These are phyloP conservation scores for Triticum monococcum DNA, from an alignment of 176 grass and related monocot genomes.

Conservation along the genomic window DNA sequence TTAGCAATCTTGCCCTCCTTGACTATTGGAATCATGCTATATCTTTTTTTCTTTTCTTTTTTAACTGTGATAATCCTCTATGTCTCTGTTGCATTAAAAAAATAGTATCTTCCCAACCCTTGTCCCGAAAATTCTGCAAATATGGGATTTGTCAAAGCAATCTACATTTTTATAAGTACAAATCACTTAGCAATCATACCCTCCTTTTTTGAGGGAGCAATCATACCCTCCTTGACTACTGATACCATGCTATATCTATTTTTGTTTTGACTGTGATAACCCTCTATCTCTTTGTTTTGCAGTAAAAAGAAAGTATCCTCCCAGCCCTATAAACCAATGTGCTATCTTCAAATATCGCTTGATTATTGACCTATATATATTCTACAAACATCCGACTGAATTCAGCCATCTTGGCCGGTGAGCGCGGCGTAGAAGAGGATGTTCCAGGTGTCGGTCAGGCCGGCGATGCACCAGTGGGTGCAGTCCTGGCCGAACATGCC, in stretches of 20 bases:
- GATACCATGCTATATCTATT: not conserved
- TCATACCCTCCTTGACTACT: not conserved
- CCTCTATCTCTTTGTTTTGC: not conserved
- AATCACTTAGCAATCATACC: not conserved
- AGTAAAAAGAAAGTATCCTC: not conserved
- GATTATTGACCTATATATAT: not conserved
- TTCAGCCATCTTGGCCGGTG: conserved; percentile 32
- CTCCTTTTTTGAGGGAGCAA: not conserved
- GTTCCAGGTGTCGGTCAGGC: conserved; percentile 80
- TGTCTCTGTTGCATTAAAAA: too few relatives aligned
- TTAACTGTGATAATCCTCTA: too few relatives aligned
- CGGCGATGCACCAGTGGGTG: conserved; percentile 89
- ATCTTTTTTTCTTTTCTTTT: too few relatives aligned
- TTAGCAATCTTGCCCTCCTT: too few relatives aligned
- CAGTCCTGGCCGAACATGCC: conserved; percentile 66
- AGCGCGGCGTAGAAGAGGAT: conserved; percentile 72
- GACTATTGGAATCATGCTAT: too few relatives aligned
- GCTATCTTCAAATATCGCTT: conserved; percentile 10
- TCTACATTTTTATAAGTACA: not conserved
- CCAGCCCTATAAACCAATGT: conserved; percentile 20
- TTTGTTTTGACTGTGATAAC: not conserved
- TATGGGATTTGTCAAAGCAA: too few relatives aligned
- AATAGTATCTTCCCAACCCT: too few relatives aligned
- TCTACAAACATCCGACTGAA: not conserved
- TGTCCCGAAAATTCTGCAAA: too few relatives aligned